These are phyloP conservation scores for Penicillium flavigenum DNA, from an alignment of 495 filamentous ascomycete species.

Conservation along the genomic window DNA sequence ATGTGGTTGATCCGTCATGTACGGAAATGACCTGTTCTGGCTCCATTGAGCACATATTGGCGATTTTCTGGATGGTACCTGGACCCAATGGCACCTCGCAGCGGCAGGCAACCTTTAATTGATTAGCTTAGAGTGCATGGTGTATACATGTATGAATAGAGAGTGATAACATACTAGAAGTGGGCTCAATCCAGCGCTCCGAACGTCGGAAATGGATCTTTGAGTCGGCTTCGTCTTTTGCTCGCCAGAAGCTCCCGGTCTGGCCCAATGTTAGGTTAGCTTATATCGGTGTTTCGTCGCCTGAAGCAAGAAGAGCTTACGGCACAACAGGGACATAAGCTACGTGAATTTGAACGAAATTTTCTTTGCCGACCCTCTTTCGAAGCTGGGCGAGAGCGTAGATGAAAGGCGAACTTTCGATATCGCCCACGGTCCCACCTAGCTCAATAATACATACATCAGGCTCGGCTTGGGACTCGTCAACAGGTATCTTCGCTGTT, in stretches of 20 bases:
- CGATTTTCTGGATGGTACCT: slow-evolving; percentile 75
- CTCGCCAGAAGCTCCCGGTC: slow-evolving; percentile 48
- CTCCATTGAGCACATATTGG: slow-evolving; percentile 77
- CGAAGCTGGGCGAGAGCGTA: slow-evolving; percentile 76
- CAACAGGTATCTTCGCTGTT: slow-evolving; percentile 77
- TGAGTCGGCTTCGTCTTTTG: slow-evolving; percentile 96
- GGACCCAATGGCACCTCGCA: slow-evolving; percentile 67
- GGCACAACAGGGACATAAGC: slow-evolving; percentile 69
- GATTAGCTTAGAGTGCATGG: not conserved
- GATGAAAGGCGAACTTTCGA: slow-evolving; percentile 82
- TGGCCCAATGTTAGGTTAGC: slow-evolving; percentile 8
- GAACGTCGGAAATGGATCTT: slow-evolving; percentile 71
- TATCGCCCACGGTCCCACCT: slow-evolving; percentile 76
- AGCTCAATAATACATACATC: slow-evolving; percentile 80
- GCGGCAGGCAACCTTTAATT: slow-evolving; percentile 71
- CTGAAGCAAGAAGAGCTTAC: not conserved
- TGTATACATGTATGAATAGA: too few species aligned
- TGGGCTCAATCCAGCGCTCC: slow-evolving; percentile 77
- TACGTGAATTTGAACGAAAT: slow-evolving; percentile 83
- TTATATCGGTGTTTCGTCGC: not conserved
- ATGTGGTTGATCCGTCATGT: slow-evolving; percentile 75
- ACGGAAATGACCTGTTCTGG: slow-evolving; percentile 76
- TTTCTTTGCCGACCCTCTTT: slow-evolving; percentile 63
- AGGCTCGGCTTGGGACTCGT: slow-evolving; percentile 72
- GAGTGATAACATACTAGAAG: slow-evolving; percentile 56